phyloP scores from a whole-genome alignment of 805 yeast genomes.

The Zygosaccharomyces kombuchaensis region DNA sequence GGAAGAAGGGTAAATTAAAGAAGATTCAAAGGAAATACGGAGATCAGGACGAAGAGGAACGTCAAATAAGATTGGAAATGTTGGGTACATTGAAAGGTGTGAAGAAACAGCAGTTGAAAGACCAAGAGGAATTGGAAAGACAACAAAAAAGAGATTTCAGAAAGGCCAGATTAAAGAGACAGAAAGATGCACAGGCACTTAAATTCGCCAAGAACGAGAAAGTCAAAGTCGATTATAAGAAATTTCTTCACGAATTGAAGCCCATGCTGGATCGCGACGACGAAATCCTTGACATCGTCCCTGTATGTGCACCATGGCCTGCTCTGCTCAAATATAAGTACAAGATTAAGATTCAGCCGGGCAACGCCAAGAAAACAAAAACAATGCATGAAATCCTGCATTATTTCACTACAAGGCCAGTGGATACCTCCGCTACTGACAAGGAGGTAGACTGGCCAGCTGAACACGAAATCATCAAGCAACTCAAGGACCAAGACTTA shows the following conservation, averaged over 20 bases:
- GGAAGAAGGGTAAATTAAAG: slow-evolving; percentile 79
- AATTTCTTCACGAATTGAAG: slow-evolving; percentile 38
- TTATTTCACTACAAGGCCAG: slow-evolving; percentile 48
- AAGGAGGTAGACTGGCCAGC: slow-evolving; percentile 63
- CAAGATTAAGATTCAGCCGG: slow-evolving; percentile 78
- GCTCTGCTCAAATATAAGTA: slow-evolving; percentile 70
- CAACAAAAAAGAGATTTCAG: slow-evolving; percentile 35
- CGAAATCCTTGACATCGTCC: slow-evolving; percentile 57
- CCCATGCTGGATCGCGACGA: slow-evolving; percentile 41
- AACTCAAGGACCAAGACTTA: slow-evolving; percentile 60
- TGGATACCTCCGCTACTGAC: slow-evolving; percentile 42
- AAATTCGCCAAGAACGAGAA: slow-evolving; percentile 37
- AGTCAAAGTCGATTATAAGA: slow-evolving; percentile 42
- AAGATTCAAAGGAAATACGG: slow-evolving; percentile 80
- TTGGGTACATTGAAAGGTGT: slow-evolving; percentile 74
- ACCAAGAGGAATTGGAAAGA: slow-evolving; percentile 34
- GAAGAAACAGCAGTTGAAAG: slow-evolving; percentile 37
- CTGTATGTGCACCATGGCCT: slow-evolving; percentile 92
- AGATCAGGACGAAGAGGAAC: slow-evolving; percentile 90
- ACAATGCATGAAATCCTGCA: slow-evolving; percentile 65
- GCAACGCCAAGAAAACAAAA: slow-evolving; percentile 80
- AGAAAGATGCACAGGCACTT: slow-evolving; percentile 37
- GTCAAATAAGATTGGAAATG: slow-evolving; percentile 66
- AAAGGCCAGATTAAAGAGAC: slow-evolving; percentile 36
- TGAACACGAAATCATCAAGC: slow-evolving; percentile 54